Evolutionary conservation across 31 red algal species (phyloP).

Genomic region (Bonnemaisonia californica): DNA sequence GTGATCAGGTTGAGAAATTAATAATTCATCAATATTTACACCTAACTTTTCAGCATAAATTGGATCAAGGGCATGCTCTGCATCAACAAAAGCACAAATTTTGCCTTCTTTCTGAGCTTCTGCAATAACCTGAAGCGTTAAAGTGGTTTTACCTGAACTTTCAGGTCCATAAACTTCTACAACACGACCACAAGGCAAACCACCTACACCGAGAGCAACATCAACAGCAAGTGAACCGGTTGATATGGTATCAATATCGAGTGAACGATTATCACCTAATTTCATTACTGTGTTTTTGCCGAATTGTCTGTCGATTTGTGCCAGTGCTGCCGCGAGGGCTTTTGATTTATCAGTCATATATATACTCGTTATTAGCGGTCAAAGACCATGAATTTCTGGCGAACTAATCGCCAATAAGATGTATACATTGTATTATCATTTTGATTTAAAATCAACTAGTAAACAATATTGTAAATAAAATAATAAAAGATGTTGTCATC

Average conservation of each 20-base stretch:
- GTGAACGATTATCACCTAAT: background rate
- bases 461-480: no score
- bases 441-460: no score
- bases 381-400: no score
- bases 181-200: constrained; percentile 46
- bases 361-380: no score
- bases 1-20: constrained; percentile 69
- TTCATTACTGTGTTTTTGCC: background rate
- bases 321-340: no score
- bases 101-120: constrained; percentile 63
- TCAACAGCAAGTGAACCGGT: constrained; percentile 37
- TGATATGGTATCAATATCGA: constrained; percentile 21
- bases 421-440: no score
- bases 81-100: constrained; percentile 68
- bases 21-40: constrained; percentile 52
- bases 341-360: no score
- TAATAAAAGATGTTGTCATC: no score
- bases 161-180: constrained; percentile 69
- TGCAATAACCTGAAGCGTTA: constrained; percentile 46
- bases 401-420: no score
- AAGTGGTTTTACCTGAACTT: constrained; percentile 47
- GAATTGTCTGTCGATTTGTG: constrained; percentile 2
- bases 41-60: constrained; percentile 56
- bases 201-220: constrained; percentile 51
- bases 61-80: constrained; percentile 73